Evolutionary conservation across 2,329 filamentous ascomycete genomes (phyloP), one percentile per base, ranked within the genome.

Genomic region (Fusarium hostae): DNA sequence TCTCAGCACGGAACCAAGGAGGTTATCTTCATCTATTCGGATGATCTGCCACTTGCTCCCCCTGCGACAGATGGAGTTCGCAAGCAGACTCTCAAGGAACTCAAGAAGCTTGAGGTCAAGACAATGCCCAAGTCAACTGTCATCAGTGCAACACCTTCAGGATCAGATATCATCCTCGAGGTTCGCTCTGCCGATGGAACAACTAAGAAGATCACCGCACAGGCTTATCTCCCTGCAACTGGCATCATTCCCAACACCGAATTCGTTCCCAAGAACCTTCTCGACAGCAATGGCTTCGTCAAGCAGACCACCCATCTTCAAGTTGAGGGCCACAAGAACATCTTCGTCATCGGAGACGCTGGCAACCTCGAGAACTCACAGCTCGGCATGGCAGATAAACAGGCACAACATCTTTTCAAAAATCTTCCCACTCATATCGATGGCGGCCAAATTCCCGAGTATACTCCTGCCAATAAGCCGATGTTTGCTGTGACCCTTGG

Each of bases 141-240:
- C 37, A 72, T 75, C 12, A 73, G 61, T 2, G 74, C 73, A 30
- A 76, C 75, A 44, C 65, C 63, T 11, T 76, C 75, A 32, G 66
- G 65, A 28, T 72, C 70, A 22, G 75, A 81, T 32, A 80, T 78
- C 3, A 50, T 78, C n/a, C 71, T 85, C 16, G 78, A 81, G 62
- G 76, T 84, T 8, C 78, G 72, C 15, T 72, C 72, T 41, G 70
- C 76, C 6, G 78, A 79, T 59, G 82, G 81, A 24, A 77, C 59
- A n/a, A 80, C 72, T 43, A 78, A 77, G 66, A 82, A 79, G 6
- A 75, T 88, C 55, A 76, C 75, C 18, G 77, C 83, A 0, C 83
- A 86, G 72, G 78, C 86, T 1, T 84, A 86, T 73, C 75, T 88
- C 18, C 85, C 86, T 0, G 82, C 85, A 0, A 84, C 81, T 39